Evolutionary conservation across 163 green algal genomes (phyloP).

Genomic region (Smithsoniella earleae): DNA sequence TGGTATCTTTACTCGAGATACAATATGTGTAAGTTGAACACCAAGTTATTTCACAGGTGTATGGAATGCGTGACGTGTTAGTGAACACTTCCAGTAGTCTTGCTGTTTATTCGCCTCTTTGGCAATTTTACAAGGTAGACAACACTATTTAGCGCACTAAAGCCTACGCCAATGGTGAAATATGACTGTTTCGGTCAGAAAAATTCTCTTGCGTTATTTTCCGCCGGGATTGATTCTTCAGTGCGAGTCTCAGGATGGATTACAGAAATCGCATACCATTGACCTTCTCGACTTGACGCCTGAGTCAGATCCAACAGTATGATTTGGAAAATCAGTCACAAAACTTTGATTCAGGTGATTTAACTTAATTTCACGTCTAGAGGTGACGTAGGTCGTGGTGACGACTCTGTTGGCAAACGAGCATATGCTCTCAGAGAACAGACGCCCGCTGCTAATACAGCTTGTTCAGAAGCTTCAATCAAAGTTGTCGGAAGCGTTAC

Average conservation of each 20-base stretch:
- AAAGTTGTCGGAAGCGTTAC: conserved; percentile 37
- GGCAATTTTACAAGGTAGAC: no score
- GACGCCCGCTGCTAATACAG: conserved; percentile 45
- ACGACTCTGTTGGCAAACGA: conserved; percentile 57
- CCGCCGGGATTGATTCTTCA: conserved; percentile 65
- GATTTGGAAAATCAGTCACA: not conserved
- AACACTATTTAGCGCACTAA: no score
- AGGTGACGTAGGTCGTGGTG: conserved; percentile 52
- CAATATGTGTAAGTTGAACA: no score
- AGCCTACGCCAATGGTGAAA: no score
- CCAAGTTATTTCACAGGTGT: no score
- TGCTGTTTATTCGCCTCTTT: no score
- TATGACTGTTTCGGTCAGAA: conserved; percentile 48
- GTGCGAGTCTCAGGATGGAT: conserved; percentile 52
- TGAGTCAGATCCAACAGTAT: conserved; percentile 42
- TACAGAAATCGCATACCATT: conserved; percentile 51
- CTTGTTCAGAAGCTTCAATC: conserved; percentile 52
- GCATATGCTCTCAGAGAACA: conserved; percentile 32
- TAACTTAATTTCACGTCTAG: no score
- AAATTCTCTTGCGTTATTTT: conserved; percentile 68
- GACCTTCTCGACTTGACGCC: conserved; percentile 58
- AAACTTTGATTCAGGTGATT: not conserved
- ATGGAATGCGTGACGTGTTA: no score
- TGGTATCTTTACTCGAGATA: no score
- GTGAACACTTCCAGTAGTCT: no score